Evolutionary conservation across 169 alveolate genomes (phyloP).

Genomic region (Plasmodium vinckei): DNA sequence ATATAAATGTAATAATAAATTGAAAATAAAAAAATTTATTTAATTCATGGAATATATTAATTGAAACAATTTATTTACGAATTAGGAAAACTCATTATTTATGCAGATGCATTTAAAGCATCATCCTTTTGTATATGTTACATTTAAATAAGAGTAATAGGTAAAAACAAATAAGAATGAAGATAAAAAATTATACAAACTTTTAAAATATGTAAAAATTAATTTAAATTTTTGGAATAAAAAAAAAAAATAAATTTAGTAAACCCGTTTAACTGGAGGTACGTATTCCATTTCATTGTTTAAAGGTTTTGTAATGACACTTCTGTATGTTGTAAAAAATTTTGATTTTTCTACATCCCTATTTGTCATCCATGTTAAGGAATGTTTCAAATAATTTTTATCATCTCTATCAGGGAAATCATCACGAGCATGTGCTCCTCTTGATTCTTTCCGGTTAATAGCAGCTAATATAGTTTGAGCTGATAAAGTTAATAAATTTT

Average conservation of each 20-base stretch:
- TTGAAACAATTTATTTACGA: too few species aligned
- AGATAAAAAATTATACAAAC: too few species aligned
- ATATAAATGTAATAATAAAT: too few species aligned
- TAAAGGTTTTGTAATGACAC: conserved; percentile 90
- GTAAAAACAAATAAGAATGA: too few species aligned
- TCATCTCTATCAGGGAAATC: conserved; percentile 97
- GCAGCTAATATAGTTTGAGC: conserved; percentile 95
- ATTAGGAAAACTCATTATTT: too few species aligned
- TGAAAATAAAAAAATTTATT: too few species aligned
- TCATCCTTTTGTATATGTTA: too few species aligned
- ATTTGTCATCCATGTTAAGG: conserved; percentile 90
- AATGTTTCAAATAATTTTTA: conserved; percentile 96
- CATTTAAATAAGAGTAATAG: too few species aligned
- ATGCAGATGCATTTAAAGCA: too few species aligned
- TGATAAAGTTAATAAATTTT: conserved; percentile 93
- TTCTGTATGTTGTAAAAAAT: conserved; percentile 75
- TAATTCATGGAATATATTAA: too few species aligned
- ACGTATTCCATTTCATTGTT: conserved; percentile 91
- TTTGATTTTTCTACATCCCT: conserved; percentile 84
- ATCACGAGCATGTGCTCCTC: conserved; percentile 99
- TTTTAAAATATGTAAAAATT: too few species aligned
- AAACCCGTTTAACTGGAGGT: conserved; percentile 91
- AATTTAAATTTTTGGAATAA: background rate
- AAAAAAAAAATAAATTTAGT: conserved; percentile 2
- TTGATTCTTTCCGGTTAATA: conserved; percentile 95